These are phyloP conservation scores for Podospora comata DNA, from an alignment of 495 filamentous ascomycete species.

Conservation along the genomic window DNA sequence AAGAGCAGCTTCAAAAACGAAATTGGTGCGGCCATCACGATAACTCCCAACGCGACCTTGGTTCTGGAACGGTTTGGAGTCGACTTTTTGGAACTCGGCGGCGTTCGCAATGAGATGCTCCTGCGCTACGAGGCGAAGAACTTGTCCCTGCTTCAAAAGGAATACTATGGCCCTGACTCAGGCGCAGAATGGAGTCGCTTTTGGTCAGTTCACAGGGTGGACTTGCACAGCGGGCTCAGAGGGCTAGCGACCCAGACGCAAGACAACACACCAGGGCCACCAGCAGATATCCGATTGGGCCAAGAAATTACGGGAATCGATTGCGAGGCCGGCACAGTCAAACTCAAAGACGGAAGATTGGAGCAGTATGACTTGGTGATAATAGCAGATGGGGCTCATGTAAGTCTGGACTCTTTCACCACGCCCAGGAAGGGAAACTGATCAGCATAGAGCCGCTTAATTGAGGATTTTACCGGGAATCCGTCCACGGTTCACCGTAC, in stretches of 20 bases:
- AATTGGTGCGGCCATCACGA: conserved; percentile 53
- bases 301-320: conserved; percentile 25
- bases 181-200: conserved; percentile 20
- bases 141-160: conserved; percentile 27
- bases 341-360: conserved; percentile 19
- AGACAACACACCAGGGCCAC: conserved; percentile 19
- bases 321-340: conserved; percentile 25
- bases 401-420: conserved; percentile 15
- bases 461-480: conserved; percentile 25
- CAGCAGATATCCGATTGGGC: conserved; percentile 35
- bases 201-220: conserved; percentile 51
- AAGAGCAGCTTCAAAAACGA: conserved; percentile 52
- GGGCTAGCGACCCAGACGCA: conserved; percentile 36
- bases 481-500: conserved; percentile 20
- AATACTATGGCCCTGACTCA: conserved; percentile 34
- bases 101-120: conserved; percentile 31
- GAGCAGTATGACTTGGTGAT: conserved; percentile 28
- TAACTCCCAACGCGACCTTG: conserved; percentile 48
- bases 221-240: conserved; percentile 53
- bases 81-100: conserved; percentile 35
- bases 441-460: conserved; percentile 33
- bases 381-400: conserved; percentile 35
- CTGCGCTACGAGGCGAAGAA: conserved; percentile 31
- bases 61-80: conserved; percentile 50
- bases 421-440: background rate